Base-by-base conservation (phyloP, 441 rosid genomes). In the Viola pubescens region DNA sequence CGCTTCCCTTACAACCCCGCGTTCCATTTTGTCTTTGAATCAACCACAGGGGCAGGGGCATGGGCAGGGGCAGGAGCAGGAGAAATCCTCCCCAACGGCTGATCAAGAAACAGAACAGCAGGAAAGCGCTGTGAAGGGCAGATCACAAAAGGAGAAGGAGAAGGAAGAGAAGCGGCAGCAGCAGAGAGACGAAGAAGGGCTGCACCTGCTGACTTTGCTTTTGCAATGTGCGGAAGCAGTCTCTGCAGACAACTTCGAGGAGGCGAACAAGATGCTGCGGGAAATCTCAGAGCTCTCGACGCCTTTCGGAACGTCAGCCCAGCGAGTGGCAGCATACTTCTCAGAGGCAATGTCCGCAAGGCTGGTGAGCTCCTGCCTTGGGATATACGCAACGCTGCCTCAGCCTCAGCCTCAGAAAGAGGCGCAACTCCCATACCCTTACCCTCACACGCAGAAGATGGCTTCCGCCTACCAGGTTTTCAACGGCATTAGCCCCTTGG, bases 151-250 rank as follows among this genome's bases (percentile, higher is more conserved):
- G 77, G 84, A 61, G 90, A 83, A 66, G 34, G 75, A 76, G 58
- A 92, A 82, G 57, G 97, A 89, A 70, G 97, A 89, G 77, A 61
- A 77, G 58, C 64, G 76, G 68, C 87, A 89, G 69, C 89, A 80
- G 70, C 82, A 87, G 67, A 79, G 85, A 67, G 96, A 94, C 68
- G 97, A 94, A 65, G 89, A 89, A 67, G 98, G 97, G 7, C 70
- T 94, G 46, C 97, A 89, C 69, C 85, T 94, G 13, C 82, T 89
- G 37, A 94, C 95, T n/a, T 67, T 89, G 56, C 85, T 94, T 40
- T 85, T 94, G 59, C 97, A 89, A 69, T 94, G 98, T 62, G 98
- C 98, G 6, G 96, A 89, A 71, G 96, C 97, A 1, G 95, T 94
- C 59, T 84, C 98, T 0, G 89, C 86, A 0, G 90, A 94, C 54